Evolutionary conservation across 495 filamentous ascomycete species (phyloP).

Genomic region (Aspergillus coremiiformis): DNA sequence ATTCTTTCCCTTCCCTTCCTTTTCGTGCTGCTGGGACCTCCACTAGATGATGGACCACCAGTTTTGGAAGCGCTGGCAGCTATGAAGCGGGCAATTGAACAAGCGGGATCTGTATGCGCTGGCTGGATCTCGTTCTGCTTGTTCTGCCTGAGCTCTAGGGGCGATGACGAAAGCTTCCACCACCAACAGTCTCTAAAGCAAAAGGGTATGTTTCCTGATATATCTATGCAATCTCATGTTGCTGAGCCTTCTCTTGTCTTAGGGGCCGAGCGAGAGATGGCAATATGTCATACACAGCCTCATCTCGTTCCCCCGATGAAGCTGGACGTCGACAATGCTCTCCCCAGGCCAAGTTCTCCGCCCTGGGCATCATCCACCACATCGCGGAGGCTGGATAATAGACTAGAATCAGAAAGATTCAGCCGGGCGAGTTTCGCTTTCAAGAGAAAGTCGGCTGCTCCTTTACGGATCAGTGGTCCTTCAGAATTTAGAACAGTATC

Average conservation of each 20-base stretch:
- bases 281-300: conserved; percentile 45
- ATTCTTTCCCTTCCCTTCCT: conserved; percentile 8
- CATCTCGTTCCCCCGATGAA: conserved; percentile 43
- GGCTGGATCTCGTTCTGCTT: conserved; percentile 40
- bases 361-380: conserved; percentile 28
- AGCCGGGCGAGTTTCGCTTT: conserved; percentile 45
- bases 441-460: conserved; percentile 35
- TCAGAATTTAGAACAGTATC: conserved; percentile 47
- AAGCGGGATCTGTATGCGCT: conserved; percentile 36
- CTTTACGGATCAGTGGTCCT: conserved; percentile 44
- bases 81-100: conserved; percentile 36
- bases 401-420: conserved; percentile 43
- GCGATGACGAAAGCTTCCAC: conserved; percentile 19
- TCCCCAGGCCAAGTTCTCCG: conserved; percentile 27
- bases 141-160: conserved; percentile 25
- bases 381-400: conserved; percentile 35
- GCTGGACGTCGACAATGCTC: conserved; percentile 33
- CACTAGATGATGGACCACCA: conserved; percentile 25
- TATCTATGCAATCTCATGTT: background rate
- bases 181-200: conserved; percentile 20
- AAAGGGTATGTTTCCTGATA: conserved; percentile 16
- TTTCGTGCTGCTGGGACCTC: background rate
- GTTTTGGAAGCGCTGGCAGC: conserved; percentile 37
- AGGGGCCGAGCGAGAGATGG: conserved; percentile 40
- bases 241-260: conserved; percentile 4